Percentiles rank a stretch among this genome's conserved stretches.
Evolutionary conservation across 768 basidiomycete species (phyloP).

Genomic region (Arthromyces matolae): DNA sequence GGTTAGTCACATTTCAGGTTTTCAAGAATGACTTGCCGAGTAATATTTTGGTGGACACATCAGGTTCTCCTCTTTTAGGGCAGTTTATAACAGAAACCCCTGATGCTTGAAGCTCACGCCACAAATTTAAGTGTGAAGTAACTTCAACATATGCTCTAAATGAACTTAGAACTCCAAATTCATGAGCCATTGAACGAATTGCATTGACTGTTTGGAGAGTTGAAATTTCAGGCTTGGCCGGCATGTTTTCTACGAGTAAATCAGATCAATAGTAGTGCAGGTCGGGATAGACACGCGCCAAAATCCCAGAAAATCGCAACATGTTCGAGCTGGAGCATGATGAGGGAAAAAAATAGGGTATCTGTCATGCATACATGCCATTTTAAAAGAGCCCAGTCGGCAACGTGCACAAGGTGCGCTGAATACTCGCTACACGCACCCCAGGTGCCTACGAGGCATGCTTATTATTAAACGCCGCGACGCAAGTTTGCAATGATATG

Average conservation of each 20-base stretch:
- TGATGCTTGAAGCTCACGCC: conserved; percentile 44
- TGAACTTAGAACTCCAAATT: conserved; percentile 42
- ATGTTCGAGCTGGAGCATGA: conserved; percentile 31
- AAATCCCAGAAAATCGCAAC: conserved; percentile 40
- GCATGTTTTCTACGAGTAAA: conserved; percentile 34
- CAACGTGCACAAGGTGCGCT: background rate
- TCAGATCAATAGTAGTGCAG: background rate
- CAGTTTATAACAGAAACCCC: conserved; percentile 42
- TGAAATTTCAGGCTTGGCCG: conserved; percentile 29
- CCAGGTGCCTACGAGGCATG: too few species aligned
- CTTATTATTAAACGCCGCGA: too few species aligned
- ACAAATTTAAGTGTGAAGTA: conserved; percentile 30
- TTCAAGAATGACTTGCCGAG: conserved; percentile 30
- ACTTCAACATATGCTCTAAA: conserved; percentile 56
- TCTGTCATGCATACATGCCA: background rate
- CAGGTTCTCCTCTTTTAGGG: conserved; percentile 33
- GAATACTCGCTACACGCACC: background rate
- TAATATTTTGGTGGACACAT: conserved; percentile 50
- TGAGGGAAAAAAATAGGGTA: conserved; percentile 5
- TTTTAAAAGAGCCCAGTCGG: conserved; percentile 11
- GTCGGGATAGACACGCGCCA: conserved; percentile 11
- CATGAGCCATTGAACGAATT: conserved; percentile 41
- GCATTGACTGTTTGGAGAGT: conserved; percentile 41
- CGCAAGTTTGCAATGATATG: too few species aligned
- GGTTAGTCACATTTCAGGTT: background rate